phyloP scores from a whole-genome alignment of 768 basidiomycete genomes.

The Trichaptum fuscoviolaceum region DNA sequence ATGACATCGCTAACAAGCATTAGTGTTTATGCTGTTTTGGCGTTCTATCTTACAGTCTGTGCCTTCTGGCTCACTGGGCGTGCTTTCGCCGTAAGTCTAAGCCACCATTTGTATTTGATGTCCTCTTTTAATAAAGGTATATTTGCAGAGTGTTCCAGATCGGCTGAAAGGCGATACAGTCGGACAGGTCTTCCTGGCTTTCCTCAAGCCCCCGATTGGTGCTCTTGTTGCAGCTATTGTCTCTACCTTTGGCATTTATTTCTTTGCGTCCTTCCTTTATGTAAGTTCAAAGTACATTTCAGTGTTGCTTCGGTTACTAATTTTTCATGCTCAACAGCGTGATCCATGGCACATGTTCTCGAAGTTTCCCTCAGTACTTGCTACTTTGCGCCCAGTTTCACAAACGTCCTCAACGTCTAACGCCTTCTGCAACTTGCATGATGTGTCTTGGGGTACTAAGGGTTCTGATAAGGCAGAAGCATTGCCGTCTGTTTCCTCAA shows the following conservation, averaged over 20 bases:
- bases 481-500: slow-evolving; percentile 83
- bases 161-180: slow-evolving; percentile 44
- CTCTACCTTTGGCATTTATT: slow-evolving; percentile 88
- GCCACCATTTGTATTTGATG: not conserved
- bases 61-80: slow-evolving; percentile 79
- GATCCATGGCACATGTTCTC: slow-evolving; percentile 99
- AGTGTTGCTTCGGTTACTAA: slow-evolving; percentile 5
- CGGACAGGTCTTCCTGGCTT: slow-evolving; percentile 45
- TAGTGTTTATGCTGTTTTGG: slow-evolving; percentile 80
- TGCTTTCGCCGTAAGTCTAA: slow-evolving; percentile 60
- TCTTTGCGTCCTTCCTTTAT: slow-evolving; percentile 79
- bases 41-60: slow-evolving; percentile 81
- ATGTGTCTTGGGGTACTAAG: slow-evolving; percentile 94
- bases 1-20: slow-evolving; percentile 11
- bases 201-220: slow-evolving; percentile 75
- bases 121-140: not conserved
- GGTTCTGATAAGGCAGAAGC: slow-evolving; percentile 93
- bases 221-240: slow-evolving; percentile 81
- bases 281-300: slow-evolving; percentile 39
- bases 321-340: slow-evolving; percentile 46
- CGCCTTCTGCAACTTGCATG: slow-evolving; percentile 95
- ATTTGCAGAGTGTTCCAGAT: slow-evolving; percentile 49
- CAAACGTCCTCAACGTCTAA: slow-evolving; percentile 94
- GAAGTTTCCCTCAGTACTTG: slow-evolving; percentile 87
- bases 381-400: slow-evolving; percentile 89